Evolutionary conservation across 1,139 yeast species (phyloP), one percentile per base, ranked within the genome.

Genomic region (Lodderomyces oxycetoniae): DNA sequence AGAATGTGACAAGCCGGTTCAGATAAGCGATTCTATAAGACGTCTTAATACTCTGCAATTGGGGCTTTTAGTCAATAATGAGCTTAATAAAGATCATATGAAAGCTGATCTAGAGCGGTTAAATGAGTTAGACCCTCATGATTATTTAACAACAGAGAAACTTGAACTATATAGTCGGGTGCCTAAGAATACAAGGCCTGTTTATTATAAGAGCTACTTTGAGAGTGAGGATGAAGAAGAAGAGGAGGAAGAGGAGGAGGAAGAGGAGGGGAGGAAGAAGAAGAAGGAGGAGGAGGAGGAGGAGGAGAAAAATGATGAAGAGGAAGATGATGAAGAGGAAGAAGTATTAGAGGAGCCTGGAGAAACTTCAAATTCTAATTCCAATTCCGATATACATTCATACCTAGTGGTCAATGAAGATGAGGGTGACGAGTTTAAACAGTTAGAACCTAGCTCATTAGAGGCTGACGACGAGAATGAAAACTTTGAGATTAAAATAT

Each of bases 91-190:
- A 16, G 33, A 37, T 7, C 43, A 46, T 9, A 32, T 32, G 10
- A 39, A 40, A 22, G 45, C 35, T 20, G 39, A 39, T 25, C 40
- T 25, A 36, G 41, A 32, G 42, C 38, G 23, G 42, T 41, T 27
- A 7, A 48, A 47, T 28, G 48, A 46, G 17, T 39, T 56, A 19
- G 48, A 59, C 32, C 63, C 67, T 2, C 31, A 44, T 3, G 59
- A 59, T 21, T 63, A 52, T 42, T 57, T 67, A 4, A 58, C 68
- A 2, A 40, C 42, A 8, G 69, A 62, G 12, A 49, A 67, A 30
- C 43, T 66, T 22, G 52, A 55, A 9, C 40, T 59, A 15, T 61
- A 53, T 35, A 42, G 55, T 6, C 43, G 48, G 21, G 48, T 55
- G 2, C 36, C 41, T 4, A 36, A 43, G 9, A 32, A 40, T 9